Evolutionary conservation across 2,329 filamentous ascomycete genomes (phyloP).

Genomic region (Stagonosporopsis chrysanthemi): DNA sequence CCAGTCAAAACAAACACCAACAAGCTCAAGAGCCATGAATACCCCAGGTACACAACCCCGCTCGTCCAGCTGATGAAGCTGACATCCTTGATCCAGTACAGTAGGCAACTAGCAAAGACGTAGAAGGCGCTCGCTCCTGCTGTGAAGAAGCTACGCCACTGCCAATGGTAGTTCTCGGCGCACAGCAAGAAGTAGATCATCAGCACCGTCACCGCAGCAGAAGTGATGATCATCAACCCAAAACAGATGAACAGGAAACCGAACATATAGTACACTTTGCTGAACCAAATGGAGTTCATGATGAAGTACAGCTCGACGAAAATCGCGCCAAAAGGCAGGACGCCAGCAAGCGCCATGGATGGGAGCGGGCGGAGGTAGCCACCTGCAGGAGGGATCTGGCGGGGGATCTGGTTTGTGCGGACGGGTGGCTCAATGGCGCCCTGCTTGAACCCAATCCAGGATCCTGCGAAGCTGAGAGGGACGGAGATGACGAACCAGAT

Average conservation of each 20-base stretch:
- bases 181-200: conserved; percentile 97
- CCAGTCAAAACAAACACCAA: conserved; percentile 94
- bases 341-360: conserved; percentile 88
- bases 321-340: conserved; percentile 94
- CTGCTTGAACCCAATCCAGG: conserved; percentile 87
- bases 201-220: conserved; percentile 87
- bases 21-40: conserved; percentile 87
- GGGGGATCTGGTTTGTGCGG: conserved; percentile 95
- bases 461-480: conserved; percentile 86
- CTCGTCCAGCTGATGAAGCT: conserved; percentile 85
- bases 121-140: conserved; percentile 90
- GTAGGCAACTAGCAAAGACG: conserved; percentile 87
- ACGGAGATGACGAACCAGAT: conserved; percentile 99
- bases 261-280: conserved; percentile 99
- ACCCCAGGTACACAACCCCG: conserved; percentile 90
- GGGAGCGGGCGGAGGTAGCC: conserved; percentile 87
- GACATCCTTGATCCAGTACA: conserved; percentile 90
- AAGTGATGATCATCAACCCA: conserved; percentile 94
- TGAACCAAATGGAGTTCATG: conserved; percentile 99
- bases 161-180: conserved; percentile 98
- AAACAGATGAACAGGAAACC: conserved; percentile 98
- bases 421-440: conserved; percentile 78
- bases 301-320: conserved; percentile 99
- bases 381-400: conserved; percentile 86
- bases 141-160: conserved; percentile 93